A percentile compares a stretch with the other conserved stretches of the same genome.
Conservation (phyloP, 768 basidiomycete genomes). For the Lactarius pseudohatsudake region DNA sequence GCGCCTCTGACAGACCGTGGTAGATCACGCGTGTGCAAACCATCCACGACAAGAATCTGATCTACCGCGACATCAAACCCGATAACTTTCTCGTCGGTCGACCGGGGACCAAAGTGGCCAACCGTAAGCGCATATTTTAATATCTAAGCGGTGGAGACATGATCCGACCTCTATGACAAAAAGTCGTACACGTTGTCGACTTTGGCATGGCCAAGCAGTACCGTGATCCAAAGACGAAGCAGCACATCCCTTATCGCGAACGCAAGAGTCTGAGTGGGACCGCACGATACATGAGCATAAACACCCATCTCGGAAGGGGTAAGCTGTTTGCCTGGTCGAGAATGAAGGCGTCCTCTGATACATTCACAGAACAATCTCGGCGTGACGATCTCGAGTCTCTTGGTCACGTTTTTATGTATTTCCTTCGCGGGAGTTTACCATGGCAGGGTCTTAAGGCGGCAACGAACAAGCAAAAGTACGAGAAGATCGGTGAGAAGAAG, state of each 20-base stretch:
- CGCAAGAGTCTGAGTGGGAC: constrained; percentile 96
- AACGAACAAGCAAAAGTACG: constrained; percentile 99
- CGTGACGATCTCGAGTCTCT: constrained; percentile 98
- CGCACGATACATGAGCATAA: constrained; percentile 99
- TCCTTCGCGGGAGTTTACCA: constrained; percentile 91
- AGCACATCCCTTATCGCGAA: constrained; percentile 99
- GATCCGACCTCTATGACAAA: neutral
- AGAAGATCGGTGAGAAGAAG: constrained; percentile 99
- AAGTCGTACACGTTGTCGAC: constrained; percentile 92
- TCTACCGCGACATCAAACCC: constrained; percentile 99
- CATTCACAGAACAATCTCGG: constrained; percentile 75
- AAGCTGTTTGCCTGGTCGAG: constrained; percentile 29
- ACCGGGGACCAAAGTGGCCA: constrained; percentile 85
- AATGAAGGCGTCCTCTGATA: constrained; percentile 16
- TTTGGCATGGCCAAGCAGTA: constrained; percentile 99
- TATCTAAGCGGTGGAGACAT: neutral
- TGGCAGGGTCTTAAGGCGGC: constrained; percentile 99
- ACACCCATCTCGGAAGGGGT: constrained; percentile 98
- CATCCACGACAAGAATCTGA: constrained; percentile 99
- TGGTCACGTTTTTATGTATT: constrained; percentile 99
- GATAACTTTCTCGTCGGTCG: constrained; percentile 99
- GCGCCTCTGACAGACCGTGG: neutral
- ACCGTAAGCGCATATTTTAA: constrained; percentile 49
- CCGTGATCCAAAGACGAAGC: constrained; percentile 97
- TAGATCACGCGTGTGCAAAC: constrained; percentile 95